Evolutionary conservation across 1,139 yeast species (phyloP).

Genomic region (Pichia sp.): DNA sequence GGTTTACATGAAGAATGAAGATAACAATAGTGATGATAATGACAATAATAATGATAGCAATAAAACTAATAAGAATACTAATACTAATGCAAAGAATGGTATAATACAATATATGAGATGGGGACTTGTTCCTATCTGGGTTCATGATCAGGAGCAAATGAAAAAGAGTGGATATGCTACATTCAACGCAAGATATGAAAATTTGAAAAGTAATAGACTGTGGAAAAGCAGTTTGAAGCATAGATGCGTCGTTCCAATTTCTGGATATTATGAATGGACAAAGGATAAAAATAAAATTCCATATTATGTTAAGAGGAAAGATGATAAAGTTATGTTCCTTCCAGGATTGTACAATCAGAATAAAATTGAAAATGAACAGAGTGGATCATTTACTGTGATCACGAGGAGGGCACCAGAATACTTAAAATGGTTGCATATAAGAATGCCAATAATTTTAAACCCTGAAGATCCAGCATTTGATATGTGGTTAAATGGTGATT

Average conservation of each 20-base stretch:
- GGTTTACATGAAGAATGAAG: constrained; percentile 45
- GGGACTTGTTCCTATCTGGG: constrained; percentile 56
- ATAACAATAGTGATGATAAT: constrained; percentile 12
- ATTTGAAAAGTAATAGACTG: constrained; percentile 39
- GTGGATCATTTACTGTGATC: constrained; percentile 61
- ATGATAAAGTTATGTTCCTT: constrained; percentile 49
- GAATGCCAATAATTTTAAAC: constrained; percentile 69
- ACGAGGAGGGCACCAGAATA: constrained; percentile 64
- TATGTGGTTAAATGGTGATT: constrained; percentile 43
- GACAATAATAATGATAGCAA: neutral
- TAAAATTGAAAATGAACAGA: constrained; percentile 10
- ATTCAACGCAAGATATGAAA: constrained; percentile 64
- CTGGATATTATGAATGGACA: constrained; percentile 85
- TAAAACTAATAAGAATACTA: no score
- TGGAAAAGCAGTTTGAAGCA: constrained; percentile 43
- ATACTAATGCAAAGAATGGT: neutral
- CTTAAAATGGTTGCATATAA: constrained; percentile 61
- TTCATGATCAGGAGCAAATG: constrained; percentile 28
- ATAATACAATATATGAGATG: constrained; percentile 42
- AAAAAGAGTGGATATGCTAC: constrained; percentile 25
- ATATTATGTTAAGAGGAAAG: constrained; percentile 53
- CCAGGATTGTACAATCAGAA: constrained; percentile 50
- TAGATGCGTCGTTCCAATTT: constrained; percentile 69
- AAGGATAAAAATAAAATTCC: constrained; percentile 41
- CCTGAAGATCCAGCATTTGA: constrained; percentile 54